These are phyloP conservation scores for Chalciporus chontae DNA, from an alignment of 768 basidiomycete species.

Conservation along the genomic window DNA sequence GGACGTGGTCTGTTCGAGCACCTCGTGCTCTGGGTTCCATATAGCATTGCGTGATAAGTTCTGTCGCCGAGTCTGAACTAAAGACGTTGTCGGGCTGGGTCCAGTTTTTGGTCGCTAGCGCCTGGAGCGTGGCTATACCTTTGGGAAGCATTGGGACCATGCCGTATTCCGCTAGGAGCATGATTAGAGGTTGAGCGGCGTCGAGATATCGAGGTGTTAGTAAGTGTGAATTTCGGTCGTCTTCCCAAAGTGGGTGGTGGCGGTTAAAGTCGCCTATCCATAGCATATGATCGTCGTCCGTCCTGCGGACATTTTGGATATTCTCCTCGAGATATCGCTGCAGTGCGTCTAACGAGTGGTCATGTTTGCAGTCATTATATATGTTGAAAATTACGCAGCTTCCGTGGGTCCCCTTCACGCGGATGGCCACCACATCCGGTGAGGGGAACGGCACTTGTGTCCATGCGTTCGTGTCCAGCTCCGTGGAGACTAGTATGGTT, in stretches of 20 bases:
- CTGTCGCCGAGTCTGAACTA: no score
- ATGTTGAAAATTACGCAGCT: no score
- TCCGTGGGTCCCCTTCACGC: no score
- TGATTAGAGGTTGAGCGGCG: constrained; percentile 11
- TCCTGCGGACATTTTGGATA: no score
- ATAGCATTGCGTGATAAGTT: no score
- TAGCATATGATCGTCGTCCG: constrained; percentile 15
- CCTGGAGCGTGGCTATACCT: constrained; percentile 24
- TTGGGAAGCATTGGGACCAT: constrained; percentile 31
- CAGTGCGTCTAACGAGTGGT: no score
- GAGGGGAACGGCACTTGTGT: no score
- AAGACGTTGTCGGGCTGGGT: constrained; percentile 38
- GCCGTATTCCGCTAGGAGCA: constrained; percentile 13
- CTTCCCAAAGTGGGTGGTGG: constrained; percentile 33
- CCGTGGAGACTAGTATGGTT: no score
- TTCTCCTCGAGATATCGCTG: no score
- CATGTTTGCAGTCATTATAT: no score
- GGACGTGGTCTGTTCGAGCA: constrained; percentile 33
- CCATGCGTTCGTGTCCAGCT: no score
- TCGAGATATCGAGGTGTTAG: constrained; percentile 14
- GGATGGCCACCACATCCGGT: no score
- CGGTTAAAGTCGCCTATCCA: constrained; percentile 31
- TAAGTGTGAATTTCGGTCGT: constrained; percentile 16
- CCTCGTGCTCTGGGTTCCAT: constrained; percentile 6
- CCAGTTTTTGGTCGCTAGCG: constrained; percentile 20